Conservation (phyloP, 2,329 filamentous ascomycete genomes). For the Pseudogymnoascus sp. region DNA sequence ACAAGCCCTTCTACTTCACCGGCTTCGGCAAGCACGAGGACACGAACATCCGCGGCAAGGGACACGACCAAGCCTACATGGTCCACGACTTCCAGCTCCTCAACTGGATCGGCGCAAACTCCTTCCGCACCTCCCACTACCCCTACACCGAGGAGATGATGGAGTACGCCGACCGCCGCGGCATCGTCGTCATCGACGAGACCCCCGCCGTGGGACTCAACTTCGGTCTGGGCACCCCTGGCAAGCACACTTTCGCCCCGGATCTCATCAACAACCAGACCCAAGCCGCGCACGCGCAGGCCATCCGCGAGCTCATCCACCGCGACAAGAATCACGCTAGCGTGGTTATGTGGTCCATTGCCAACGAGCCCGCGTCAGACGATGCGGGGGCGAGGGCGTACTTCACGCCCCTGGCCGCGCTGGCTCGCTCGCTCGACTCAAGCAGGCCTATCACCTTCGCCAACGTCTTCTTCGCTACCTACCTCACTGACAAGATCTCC, state of each 20-base stretch:
- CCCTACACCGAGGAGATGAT: constrained; percentile 26
- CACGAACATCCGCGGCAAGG: constrained; percentile 23
- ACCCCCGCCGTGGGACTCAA: constrained; percentile 25
- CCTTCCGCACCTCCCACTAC: constrained; percentile 27
- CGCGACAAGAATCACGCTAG: constrained; percentile 63
- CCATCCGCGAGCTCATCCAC: constrained; percentile 53
- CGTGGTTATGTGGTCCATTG: constrained; percentile 65
- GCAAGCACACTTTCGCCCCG: constrained; percentile 16
- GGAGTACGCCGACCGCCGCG: constrained; percentile 25
- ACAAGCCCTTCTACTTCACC: constrained; percentile 25
- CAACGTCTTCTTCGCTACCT: constrained; percentile 15
- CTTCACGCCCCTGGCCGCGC: constrained; percentile 1
- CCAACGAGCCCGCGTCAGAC: constrained; percentile 46
- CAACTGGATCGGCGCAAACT: constrained; percentile 27
- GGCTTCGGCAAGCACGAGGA: constrained; percentile 28
- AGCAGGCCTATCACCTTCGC: constrained; percentile 23
- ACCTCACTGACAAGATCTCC: constrained; percentile 17
- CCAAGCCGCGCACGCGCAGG: constrained; percentile 55
- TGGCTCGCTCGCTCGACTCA: constrained; percentile 22
- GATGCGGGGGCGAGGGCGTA: neutral
- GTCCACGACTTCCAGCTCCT: constrained; percentile 27
- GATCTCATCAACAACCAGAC: constrained; percentile 17
- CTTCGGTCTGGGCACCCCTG: constrained; percentile 15
- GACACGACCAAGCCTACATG: constrained; percentile 26
- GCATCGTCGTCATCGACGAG: constrained; percentile 25